Base-by-base conservation (phyloP, 768 basidiomycete genomes). In the Mycena galericulata region DNA sequence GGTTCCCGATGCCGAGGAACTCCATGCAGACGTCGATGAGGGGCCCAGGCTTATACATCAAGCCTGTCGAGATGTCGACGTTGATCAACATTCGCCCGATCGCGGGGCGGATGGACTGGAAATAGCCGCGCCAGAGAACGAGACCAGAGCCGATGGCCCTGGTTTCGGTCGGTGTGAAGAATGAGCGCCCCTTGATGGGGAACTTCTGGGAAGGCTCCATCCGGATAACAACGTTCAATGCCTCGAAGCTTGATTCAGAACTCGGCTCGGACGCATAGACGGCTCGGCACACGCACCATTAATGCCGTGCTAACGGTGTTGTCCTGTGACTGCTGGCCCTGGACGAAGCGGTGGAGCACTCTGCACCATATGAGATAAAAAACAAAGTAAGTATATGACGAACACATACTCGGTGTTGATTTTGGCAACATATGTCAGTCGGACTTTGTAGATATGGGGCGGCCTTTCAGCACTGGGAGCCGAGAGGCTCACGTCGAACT, bases 51-150 rank as follows among this genome's bases (percentile, higher is more conserved):
- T 87, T 88, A 75, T 90, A 94, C 90, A 95, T 92, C 29, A 89
- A 86, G 0, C 90, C 93, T 0, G 92, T 92, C 0, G 90, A 88
- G 51, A 93, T 92, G 68, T 95, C 93, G 69, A 95, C 84, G 65
- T 94, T 95, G 71, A 94, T 81, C 29, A 93, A 76, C 72, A 95
- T 85, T 0, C 81, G 80, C 0, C 88, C 88, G 20, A 89, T 83
- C 0, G 86, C 87, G 4, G 93, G 92, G 24, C 93, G 84, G 15
- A 93, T 85, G 0, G 90, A 92, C 75, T 94, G 93, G 78, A 95
- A 94, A 62, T 92, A 93, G 0, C 93, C 93, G 4, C 93, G 84
- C 92, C 92, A 92, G 0, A 93, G 83, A 17, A 88, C 85, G 4
- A 95, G 82, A 0, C 94, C 93, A 0, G 76, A 74, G 1, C 92